Percentiles rank a stretch among this genome's conserved stretches.
phyloP scores from a whole-genome alignment of 257 asterid species.

The Penstemon davidsonii region DNA sequence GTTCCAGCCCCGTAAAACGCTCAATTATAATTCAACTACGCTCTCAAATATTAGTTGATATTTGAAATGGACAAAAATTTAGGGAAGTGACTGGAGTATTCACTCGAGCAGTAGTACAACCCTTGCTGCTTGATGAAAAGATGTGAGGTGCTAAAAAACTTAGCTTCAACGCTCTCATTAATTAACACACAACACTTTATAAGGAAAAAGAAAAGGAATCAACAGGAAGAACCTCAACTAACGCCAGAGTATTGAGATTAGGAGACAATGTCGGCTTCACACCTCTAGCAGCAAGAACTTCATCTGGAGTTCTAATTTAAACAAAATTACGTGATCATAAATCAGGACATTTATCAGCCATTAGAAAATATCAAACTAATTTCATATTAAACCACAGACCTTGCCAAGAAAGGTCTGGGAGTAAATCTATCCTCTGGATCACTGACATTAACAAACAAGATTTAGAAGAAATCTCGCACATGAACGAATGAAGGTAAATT shows the following conservation, averaged over 20 bases:
- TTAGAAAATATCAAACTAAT: slow-evolving; percentile 10
- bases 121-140: not conserved
- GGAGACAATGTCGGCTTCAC: slow-evolving; percentile 98
- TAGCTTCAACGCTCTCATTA: slow-evolving; percentile 15
- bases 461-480: slow-evolving; percentile 17
- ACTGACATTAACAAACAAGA: slow-evolving; percentile 41
- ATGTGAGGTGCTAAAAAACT: not conserved
- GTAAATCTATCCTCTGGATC: slow-evolving; percentile 96
- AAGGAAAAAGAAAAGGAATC: slow-evolving; percentile 29
- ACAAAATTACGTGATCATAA: slow-evolving; percentile 23
- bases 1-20: not conserved
- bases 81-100: not conserved
- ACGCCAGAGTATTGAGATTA: slow-evolving; percentile 86
- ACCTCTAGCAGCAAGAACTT: slow-evolving; percentile 95
- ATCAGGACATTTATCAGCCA: slow-evolving; percentile 11
- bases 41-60: not conserved
- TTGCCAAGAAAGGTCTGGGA: slow-evolving; percentile 91
- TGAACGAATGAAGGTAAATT: slow-evolving; percentile 20
- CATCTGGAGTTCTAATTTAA: slow-evolving; percentile 86
- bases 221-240: slow-evolving; percentile 71
- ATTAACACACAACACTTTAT: slow-evolving; percentile 4
- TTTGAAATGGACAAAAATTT: not conserved
- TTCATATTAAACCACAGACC: slow-evolving; percentile 43
- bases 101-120: slow-evolving; percentile 9
- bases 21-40: not conserved